Percentiles rank a stretch among this genome's conserved stretches.
Conservation (phyloP, 371 early-diverging fungal genomes). For the Mucor racemosus region DNA sequence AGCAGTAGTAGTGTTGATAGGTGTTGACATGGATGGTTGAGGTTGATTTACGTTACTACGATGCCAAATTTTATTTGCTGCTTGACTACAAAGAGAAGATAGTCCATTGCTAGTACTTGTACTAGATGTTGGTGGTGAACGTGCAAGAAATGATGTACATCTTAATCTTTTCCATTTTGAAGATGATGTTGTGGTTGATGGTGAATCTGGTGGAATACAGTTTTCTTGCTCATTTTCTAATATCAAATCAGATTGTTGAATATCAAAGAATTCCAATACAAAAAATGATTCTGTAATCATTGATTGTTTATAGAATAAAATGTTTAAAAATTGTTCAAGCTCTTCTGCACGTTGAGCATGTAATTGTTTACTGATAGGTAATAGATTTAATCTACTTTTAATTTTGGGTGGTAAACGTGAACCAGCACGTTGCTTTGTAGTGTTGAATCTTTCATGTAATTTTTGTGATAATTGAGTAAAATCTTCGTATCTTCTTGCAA, state of each 20-base stretch:
- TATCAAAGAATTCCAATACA: slow-evolving; percentile 29
- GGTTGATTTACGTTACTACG: slow-evolving; percentile 13
- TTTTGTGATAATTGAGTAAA: slow-evolving; percentile 34
- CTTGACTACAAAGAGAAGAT: slow-evolving; percentile 34
- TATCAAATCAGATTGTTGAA: slow-evolving; percentile 8
- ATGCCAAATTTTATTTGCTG: slow-evolving; percentile 29
- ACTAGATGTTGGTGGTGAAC: slow-evolving; percentile 13
- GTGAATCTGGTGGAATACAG: not conserved
- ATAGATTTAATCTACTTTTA: slow-evolving; percentile 14
- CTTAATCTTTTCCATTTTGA: slow-evolving; percentile 31
- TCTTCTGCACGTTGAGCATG: slow-evolving; percentile 31
- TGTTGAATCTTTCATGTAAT: slow-evolving; percentile 24
- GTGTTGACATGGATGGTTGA: slow-evolving; percentile 26
- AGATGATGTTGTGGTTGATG: not conserved
- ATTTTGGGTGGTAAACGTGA: slow-evolving; percentile 23
- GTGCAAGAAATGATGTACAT: slow-evolving; percentile 27
- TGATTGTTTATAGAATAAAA: slow-evolving; percentile 23
- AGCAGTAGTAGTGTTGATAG: slow-evolving; percentile 5
- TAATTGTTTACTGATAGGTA: slow-evolving; percentile 16
- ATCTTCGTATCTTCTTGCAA: slow-evolving; percentile 31
- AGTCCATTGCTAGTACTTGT: slow-evolving; percentile 9
- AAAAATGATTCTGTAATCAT: slow-evolving; percentile 25
- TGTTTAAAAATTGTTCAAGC: slow-evolving; percentile 24
- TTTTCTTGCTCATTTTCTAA: not conserved
- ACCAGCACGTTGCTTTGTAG: slow-evolving; percentile 6